Evolutionary conservation across 257 asterid genomes (phyloP).

Genomic region (Solanum commersonii): DNA sequence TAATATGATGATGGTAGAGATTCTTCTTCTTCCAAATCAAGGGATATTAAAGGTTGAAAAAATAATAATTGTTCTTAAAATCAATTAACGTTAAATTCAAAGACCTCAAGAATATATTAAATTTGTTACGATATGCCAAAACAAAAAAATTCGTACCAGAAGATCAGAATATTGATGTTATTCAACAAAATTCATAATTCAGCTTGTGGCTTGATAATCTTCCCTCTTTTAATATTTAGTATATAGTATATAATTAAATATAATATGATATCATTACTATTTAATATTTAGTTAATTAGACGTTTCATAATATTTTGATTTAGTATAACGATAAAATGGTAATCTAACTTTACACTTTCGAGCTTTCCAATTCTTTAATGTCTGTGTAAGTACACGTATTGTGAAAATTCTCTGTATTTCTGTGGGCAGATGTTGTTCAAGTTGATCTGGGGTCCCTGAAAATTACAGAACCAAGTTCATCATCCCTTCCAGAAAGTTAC

Average conservation of each 20-base stretch:
- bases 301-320: too few species aligned
- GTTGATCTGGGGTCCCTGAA: not conserved
- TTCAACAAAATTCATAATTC: not conserved
- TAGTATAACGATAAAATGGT: too few species aligned
- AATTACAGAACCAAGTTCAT: conserved; percentile 7
- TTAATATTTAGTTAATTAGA: too few species aligned
- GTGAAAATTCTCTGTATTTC: not conserved
- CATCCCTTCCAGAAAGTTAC: not conserved
- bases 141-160: not conserved
- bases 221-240: too few species aligned
- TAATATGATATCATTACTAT: too few species aligned
- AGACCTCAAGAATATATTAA: not conserved
- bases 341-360: too few species aligned
- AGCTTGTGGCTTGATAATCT: not conserved
- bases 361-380: not conserved
- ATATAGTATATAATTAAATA: not conserved
- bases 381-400: not conserved
- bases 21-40: not conserved
- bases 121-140: not conserved
- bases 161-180: not conserved
- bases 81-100: too few species aligned
- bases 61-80: too few species aligned
- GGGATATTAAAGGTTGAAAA: not conserved
- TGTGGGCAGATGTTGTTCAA: conserved; percentile 12
- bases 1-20: not conserved